Conservation (phyloP, 2,329 filamentous ascomycete genomes). For the Ascochyta lentis region DNA sequence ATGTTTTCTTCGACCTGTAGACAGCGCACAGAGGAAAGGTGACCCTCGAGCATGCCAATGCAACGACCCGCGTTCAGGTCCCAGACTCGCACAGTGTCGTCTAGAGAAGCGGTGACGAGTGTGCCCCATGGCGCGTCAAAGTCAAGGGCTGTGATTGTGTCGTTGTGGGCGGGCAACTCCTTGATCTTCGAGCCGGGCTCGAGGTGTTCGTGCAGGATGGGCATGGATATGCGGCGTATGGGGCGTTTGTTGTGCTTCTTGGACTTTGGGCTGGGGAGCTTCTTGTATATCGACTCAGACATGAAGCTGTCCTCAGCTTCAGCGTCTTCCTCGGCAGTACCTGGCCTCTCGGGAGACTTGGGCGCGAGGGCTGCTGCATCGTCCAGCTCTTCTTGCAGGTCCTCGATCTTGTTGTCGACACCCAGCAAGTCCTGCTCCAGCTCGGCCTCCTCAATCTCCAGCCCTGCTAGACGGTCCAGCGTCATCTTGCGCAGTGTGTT, state of each 20-base stretch:
- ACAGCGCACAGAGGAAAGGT: constrained; percentile 90
- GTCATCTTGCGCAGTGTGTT: constrained; percentile 93
- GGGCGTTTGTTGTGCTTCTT: constrained; percentile 61
- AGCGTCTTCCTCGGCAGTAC: constrained; percentile 59
- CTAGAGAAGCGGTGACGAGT: constrained; percentile 88
- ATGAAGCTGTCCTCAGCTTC: constrained; percentile 73
- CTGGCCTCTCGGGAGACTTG: constrained; percentile 47
- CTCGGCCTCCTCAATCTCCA: constrained; percentile 90
- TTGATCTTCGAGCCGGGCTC: constrained; percentile 87
- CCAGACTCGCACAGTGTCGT: constrained; percentile 96
- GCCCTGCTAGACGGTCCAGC: constrained; percentile 79
- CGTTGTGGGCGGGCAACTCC: constrained; percentile 86
- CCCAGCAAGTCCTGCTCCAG: constrained; percentile 82
- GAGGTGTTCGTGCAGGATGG: constrained; percentile 93
- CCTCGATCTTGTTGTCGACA: constrained; percentile 67
- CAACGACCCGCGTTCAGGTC: constrained; percentile 93
- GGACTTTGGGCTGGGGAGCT: constrained; percentile 70
- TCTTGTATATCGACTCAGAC: constrained; percentile 97
- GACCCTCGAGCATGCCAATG: constrained; percentile 89
- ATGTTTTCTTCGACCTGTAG: constrained; percentile 96
- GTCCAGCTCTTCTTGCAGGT: constrained; percentile 65
- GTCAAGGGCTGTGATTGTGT: constrained; percentile 87
- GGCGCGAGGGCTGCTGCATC: constrained; percentile 56
- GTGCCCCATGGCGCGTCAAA: constrained; percentile 98
- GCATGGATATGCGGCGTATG: constrained; percentile 81